A percentile compares a stretch with the other conserved stretches of the same genome.
These are phyloP conservation scores for Garcia nutans DNA, from an alignment of 345 rosid genomes.

Conservation along the genomic window DNA sequence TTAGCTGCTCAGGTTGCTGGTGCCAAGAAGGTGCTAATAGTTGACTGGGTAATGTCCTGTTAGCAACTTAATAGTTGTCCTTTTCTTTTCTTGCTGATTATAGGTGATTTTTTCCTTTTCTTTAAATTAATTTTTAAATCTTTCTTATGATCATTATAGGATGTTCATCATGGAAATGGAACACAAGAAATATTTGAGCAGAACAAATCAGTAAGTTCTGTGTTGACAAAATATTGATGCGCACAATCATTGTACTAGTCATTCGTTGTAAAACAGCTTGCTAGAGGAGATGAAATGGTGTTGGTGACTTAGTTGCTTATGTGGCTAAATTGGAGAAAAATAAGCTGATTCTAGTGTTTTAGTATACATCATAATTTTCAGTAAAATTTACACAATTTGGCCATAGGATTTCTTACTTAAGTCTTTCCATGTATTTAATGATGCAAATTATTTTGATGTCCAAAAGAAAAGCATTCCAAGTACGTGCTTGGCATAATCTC, in stretches of 20 bases:
- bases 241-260: neutral
- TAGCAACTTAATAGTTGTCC: slow-evolving; percentile 20
- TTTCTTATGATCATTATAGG: slow-evolving; percentile 49
- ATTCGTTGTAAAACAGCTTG: slow-evolving; percentile 12
- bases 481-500: neutral
- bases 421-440: neutral
- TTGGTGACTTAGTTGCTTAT: slow-evolving; percentile 2
- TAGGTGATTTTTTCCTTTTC: neutral
- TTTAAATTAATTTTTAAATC: neutral
- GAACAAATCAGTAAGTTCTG: slow-evolving; percentile 73
- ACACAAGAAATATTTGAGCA: slow-evolving; percentile 91
- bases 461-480: slow-evolving; percentile 9
- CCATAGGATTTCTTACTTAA: neutral
- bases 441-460: slow-evolving; percentile 6
- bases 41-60: slow-evolving; percentile 77
- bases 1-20: slow-evolving; percentile 90
- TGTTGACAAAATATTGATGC: slow-evolving; percentile 2
- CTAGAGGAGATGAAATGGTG: slow-evolving; percentile 16
- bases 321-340: neutral
- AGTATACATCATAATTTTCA: neutral
- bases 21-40: slow-evolving; percentile 86
- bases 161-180: slow-evolving; percentile 99
- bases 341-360: slow-evolving; percentile 1
- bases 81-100: neutral
- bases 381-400: neutral